phyloP scores from a whole-genome alignment of 805 yeast species.

The Metschnikowia koreensis region DNA sequence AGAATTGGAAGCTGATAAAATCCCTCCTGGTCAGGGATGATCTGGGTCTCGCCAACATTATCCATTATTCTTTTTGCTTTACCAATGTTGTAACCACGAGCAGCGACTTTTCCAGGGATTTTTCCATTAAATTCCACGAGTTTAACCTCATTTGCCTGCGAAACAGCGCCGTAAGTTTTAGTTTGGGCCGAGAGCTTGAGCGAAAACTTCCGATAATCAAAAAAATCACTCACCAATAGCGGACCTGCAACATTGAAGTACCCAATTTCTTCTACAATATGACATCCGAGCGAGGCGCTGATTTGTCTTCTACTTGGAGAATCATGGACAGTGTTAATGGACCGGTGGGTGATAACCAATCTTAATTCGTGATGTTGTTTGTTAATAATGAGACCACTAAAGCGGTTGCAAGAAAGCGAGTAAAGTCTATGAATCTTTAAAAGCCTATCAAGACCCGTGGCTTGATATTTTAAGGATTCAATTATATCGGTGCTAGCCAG shows the following conservation, averaged over 20 bases:
- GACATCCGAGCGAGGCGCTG: conserved; percentile 46
- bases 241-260: conserved; percentile 54
- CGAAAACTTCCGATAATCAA: conserved; percentile 54
- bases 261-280: conserved; percentile 53
- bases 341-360: conserved; percentile 40
- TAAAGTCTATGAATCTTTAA: conserved; percentile 36
- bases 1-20: conserved; percentile 45
- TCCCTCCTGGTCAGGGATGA: conserved; percentile 25
- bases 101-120: conserved; percentile 48
- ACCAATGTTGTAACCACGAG: conserved; percentile 69
- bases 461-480: conserved; percentile 18
- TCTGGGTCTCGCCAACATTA: conserved; percentile 12
- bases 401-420: conserved; percentile 50
- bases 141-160: conserved; percentile 61
- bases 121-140: conserved; percentile 32
- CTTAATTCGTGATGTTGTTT: conserved; percentile 30
- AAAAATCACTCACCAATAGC: conserved; percentile 54
- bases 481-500: conserved; percentile 12
- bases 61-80: conserved; percentile 31
- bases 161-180: conserved; percentile 47
- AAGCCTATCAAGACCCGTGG: conserved; percentile 19
- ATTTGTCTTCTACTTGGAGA: conserved; percentile 36
- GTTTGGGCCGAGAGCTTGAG: neutral
- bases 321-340: conserved; percentile 21
- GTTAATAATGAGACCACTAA: conserved; percentile 26